Conservation (phyloP, 139 green algal species). For the Chlamydomonas sphaeroides region DNA sequence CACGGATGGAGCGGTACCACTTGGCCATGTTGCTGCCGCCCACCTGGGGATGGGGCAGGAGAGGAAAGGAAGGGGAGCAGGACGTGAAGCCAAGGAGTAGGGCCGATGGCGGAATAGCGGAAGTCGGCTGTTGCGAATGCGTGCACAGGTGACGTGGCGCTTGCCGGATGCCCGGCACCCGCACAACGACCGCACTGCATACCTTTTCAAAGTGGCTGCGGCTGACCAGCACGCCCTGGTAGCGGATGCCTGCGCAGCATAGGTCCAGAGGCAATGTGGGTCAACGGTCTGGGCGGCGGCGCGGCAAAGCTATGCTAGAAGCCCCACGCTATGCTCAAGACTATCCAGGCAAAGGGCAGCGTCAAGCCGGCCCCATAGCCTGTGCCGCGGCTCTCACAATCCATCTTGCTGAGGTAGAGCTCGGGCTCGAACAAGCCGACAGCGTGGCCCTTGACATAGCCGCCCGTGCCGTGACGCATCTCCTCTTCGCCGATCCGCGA, state of each 20-base stretch:
- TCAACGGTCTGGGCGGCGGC: too few relatives aligned
- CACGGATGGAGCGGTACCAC: constrained; percentile 42
- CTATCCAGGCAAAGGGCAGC: too few relatives aligned
- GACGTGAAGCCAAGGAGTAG: background rate
- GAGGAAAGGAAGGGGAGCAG: background rate
- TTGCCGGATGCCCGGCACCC: too few relatives aligned
- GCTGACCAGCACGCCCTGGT: constrained; percentile 4
- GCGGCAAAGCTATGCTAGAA: too few relatives aligned
- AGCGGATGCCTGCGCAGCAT: constrained; percentile 1
- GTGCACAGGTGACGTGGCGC: too few relatives aligned
- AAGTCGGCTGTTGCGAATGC: too few relatives aligned
- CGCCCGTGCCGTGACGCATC: background rate
- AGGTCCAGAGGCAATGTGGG: too few relatives aligned
- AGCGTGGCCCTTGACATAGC: constrained; percentile 4
- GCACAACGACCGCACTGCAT: too few relatives aligned
- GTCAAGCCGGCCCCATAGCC: too few relatives aligned
- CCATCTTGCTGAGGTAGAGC: constrained; percentile 13
- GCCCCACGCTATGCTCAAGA: too few relatives aligned
- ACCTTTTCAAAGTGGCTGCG: constrained; percentile 42
- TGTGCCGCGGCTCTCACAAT: too few relatives aligned
- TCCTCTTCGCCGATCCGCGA: background rate
- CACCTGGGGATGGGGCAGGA: background rate
- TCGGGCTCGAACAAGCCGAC: constrained; percentile 12
- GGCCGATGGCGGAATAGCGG: too few relatives aligned
- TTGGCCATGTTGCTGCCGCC: constrained; percentile 35